A percentile compares a stretch with the other conserved stretches of the same genome.
Conservation (phyloP, 2,329 filamentous ascomycete species). For the Apiospora marii region DNA sequence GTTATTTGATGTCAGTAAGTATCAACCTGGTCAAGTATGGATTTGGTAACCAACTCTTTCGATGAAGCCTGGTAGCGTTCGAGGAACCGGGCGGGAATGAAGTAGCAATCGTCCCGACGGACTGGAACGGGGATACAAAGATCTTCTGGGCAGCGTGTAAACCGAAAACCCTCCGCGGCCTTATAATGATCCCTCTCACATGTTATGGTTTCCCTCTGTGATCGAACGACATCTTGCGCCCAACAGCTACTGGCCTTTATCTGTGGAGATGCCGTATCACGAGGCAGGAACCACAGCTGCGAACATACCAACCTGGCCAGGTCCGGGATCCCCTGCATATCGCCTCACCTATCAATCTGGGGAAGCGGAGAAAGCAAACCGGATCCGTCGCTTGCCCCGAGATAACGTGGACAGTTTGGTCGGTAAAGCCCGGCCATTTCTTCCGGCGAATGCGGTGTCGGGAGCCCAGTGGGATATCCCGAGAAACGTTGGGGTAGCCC, state of each 20-base stretch:
- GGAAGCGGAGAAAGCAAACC: neutral
- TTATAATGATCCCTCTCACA: neutral
- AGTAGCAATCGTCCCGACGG: neutral
- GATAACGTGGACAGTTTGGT: neutral
- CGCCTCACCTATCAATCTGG: slow-evolving; percentile 12
- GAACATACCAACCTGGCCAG: neutral
- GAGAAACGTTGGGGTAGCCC: neutral
- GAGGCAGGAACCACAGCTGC: neutral
- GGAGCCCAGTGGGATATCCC: neutral
- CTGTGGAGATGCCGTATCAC: slow-evolving; percentile 12
- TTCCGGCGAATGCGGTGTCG: neutral
- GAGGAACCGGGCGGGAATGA: neutral
- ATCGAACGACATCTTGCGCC: slow-evolving; percentile 9
- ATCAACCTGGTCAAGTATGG: neutral
- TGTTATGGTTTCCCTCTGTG: neutral
- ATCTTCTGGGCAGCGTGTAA: neutral
- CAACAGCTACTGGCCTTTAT: neutral
- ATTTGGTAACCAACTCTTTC: neutral
- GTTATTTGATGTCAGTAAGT: neutral
- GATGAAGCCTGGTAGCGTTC: too few species aligned
- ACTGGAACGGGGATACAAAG: neutral
- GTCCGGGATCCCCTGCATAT: neutral
- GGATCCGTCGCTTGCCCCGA: slow-evolving; percentile 4
- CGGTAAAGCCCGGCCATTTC: slow-evolving; percentile 12
- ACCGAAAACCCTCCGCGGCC: neutral